Evolutionary conservation across 2,329 filamentous ascomycete genomes (phyloP), one percentile per base, ranked within the genome.

Genomic region (Nothomitra cinnamomea): DNA sequence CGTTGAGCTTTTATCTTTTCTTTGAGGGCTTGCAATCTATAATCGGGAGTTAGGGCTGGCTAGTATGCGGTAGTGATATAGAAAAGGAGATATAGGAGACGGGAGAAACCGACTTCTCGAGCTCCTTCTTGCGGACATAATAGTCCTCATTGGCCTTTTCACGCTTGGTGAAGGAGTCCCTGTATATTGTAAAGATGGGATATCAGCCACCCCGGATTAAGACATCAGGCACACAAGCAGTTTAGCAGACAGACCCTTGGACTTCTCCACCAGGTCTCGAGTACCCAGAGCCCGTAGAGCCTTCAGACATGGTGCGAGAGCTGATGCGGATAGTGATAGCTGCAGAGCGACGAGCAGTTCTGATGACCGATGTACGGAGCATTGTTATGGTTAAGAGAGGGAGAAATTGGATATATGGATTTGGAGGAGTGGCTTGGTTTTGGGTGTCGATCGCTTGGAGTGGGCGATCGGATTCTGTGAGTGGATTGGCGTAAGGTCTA

Each of bases 111-210:
- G 64, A 73, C 87, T 95, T 95, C 73, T 89, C 82, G 72, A 81
- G 80, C 78, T 96, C 92, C 66, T 88, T 85, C 73, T 85, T 74
- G 64, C 80, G 80, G 71, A 98, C 88, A 71, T 85, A 86, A 61
- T 79, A 79, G 68, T 88, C 83, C 74, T 96, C 92, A 66, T 73
- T 77, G 60, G 90, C 90, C 66, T 83, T 79, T 72, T 98, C 92
- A 62, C 92, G 87, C 72, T 83, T 84, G 72, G 83, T 87, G 79
- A 95, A 98, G 55, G 87, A 80, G 66, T 98, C 90, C 62, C 90
- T 94, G 60, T 61, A 48, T 40, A 32, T 32, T 42, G 24, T 35
- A 21, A 13, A 38, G 17, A 32, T 35, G 47, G 21, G 47, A 51
- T 49, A 48, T 56, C 56, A 56, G 55, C 15, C 24, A 24, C n/a